A percentile compares a stretch with the other conserved stretches of the same genome.
These are phyloP conservation scores for Malus fusca DNA, from an alignment of 306 rosid genomes.

Conservation along the genomic window DNA sequence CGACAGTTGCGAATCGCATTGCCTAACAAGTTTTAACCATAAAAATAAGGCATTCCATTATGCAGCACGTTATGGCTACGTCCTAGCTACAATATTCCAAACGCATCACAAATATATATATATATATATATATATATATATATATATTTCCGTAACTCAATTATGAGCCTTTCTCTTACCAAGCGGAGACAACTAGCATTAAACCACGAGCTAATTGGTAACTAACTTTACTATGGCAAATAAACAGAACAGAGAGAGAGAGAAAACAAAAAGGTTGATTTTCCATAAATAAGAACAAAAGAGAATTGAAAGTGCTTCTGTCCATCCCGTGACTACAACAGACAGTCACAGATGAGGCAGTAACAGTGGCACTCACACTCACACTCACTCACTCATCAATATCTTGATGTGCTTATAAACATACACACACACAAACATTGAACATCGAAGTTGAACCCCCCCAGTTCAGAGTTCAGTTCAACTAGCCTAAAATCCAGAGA, in stretches of 20 bases:
- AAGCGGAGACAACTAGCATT: too few relatives aligned
- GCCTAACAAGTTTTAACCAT: background rate
- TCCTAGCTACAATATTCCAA: too few relatives aligned
- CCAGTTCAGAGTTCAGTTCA: background rate
- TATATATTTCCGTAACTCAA: too few relatives aligned
- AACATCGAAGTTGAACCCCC: background rate
- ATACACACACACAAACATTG: background rate
- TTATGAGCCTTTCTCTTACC: too few relatives aligned
- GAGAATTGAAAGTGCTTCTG: constrained; percentile 8
- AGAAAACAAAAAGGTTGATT: constrained; percentile 17
- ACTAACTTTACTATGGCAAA: too few relatives aligned
- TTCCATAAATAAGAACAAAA: constrained; percentile 4
- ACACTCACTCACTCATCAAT: background rate
- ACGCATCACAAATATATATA: too few relatives aligned
- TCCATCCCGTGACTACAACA: constrained; percentile 41
- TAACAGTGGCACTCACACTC: background rate
- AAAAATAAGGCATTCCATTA: too few relatives aligned
- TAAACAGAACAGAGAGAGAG: constrained; percentile 5
- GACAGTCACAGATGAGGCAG: background rate
- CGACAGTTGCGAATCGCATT: background rate
- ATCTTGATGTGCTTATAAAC: too few relatives aligned
- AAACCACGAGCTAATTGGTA: too few relatives aligned
- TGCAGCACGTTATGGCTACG: too few relatives aligned
- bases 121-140: too few relatives aligned
- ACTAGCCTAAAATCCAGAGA: constrained; percentile 3